Base-by-base conservation (phyloP, 345 rosid genomes). In the Pelargonium nanum region DNA sequence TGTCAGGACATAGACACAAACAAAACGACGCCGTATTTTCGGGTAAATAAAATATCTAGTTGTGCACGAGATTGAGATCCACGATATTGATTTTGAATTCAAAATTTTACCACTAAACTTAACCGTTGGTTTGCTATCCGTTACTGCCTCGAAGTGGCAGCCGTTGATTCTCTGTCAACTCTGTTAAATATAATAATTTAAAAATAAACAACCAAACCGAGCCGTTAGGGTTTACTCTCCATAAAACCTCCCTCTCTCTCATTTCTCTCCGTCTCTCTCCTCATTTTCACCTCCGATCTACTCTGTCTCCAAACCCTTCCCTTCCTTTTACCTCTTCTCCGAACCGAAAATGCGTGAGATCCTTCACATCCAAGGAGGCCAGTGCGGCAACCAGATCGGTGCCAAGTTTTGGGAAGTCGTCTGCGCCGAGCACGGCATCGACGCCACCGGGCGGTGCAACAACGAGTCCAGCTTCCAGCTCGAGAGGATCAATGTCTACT, bases 361-460 rank as follows among this genome's bases (percentile, higher is more conserved):
- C 66, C 87, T 83, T 65, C 87, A 83, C 65, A 75, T 83, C 22
- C 87, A 83, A 26, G 87, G 83, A 10, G 85, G 87, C 26, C 87
- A 83, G 63, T 83, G 87, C 61, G 87, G 85, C 68, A 83, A 83
- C 77, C 87, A 82, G 66, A 82, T 82, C 77, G 82, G 87, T 28
- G 79, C 87, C 67, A 82, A n/a, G n/a, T n/a, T n/a, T n/a, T n/a
- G n/a, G n/a, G n/a, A n/a, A n/a, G n/a, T n/a, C n/a, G n/a, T n/a
- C 9, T 70, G 78, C 26, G 75, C 69, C 20, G 87, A 82, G 75
- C 87, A 82, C 22, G 87, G 87, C 4, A 78, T 80, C 19, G 87
- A 82, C 55, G 58, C 79, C 52, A 79, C 87, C 23, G 87, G 83
- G 0, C 73, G 77, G 20, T 82, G 77, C 71, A 53, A 44, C 0